Evolutionary conservation across 2,329 filamentous ascomycete species (phyloP).

Genomic region (Pyrenophora tritici-repentis): DNA sequence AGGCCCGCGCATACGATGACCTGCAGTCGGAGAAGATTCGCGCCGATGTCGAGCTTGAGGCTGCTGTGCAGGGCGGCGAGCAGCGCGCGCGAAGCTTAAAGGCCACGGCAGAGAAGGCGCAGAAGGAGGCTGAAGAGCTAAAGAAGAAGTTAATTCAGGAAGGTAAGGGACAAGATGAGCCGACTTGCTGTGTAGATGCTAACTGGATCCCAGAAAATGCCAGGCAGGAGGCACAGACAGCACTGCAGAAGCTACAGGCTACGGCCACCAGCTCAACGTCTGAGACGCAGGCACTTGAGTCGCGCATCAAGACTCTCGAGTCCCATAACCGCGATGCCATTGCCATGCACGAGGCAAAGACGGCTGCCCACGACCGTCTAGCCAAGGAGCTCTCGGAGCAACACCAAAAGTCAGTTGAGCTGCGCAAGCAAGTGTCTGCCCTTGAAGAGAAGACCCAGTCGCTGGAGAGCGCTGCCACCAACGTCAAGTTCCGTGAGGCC

Average conservation of each 20-base stretch:
- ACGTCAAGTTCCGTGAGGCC: constrained; percentile 88
- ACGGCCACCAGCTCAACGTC: constrained; percentile 73
- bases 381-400: constrained; percentile 85
- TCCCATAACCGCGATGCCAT: constrained; percentile 90
- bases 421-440: constrained; percentile 79
- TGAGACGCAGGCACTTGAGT: constrained; percentile 75
- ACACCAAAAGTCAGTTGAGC: constrained; percentile 83
- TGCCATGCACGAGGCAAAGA: constrained; percentile 87
- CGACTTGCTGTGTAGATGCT: not conserved
- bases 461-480: constrained; percentile 77
- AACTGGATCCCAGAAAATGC: constrained; percentile 66
- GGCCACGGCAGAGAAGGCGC: constrained; percentile 77
- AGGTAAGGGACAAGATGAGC: constrained; percentile 60
- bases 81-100: constrained; percentile 82
- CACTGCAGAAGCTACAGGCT: constrained; percentile 78
- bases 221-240: constrained; percentile 76
- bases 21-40: constrained; percentile 87
- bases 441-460: constrained; percentile 85
- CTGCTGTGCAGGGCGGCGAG: constrained; percentile 81
- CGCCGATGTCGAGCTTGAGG: constrained; percentile 90
- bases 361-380: constrained; percentile 81
- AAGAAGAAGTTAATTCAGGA: constrained; percentile 80
- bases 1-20: constrained; percentile 81
- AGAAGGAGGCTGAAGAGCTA: constrained; percentile 81
- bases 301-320: constrained; percentile 85